phyloP scores from a whole-genome alignment of 768 basidiomycete species.

The Ramaria rubella region DNA sequence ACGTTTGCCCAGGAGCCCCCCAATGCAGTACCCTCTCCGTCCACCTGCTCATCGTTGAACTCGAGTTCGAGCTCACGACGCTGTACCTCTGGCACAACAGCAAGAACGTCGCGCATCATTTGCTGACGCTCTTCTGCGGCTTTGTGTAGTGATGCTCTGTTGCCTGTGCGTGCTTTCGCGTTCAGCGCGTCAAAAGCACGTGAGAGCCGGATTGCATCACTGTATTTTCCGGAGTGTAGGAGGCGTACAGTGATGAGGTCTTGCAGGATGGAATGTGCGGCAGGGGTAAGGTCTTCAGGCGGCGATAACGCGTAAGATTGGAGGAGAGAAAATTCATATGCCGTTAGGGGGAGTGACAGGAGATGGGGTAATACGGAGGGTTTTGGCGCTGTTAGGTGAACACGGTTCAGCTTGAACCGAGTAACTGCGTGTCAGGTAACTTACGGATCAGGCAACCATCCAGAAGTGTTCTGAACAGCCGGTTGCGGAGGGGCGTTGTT shows the following conservation, averaged over 20 bases:
- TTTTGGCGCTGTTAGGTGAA: slow-evolving; percentile 53
- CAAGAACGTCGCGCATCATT: slow-evolving; percentile 9
- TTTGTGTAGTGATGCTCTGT: neutral
- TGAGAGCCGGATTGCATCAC: slow-evolving; percentile 46
- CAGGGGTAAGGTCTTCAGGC: slow-evolving; percentile 38
- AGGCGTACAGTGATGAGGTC: slow-evolving; percentile 76
- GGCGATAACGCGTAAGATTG: slow-evolving; percentile 54
- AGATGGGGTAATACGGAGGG: slow-evolving; percentile 52
- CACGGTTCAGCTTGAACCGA: too few species aligned
- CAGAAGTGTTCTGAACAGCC: slow-evolving; percentile 52
- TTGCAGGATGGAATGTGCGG: slow-evolving; percentile 54
- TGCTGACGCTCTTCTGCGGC: neutral
- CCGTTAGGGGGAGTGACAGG: slow-evolving; percentile 56
- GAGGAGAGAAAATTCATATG: slow-evolving; percentile 55
- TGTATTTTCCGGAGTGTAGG: slow-evolving; percentile 62
- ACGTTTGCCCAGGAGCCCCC: neutral
- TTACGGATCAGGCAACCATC: slow-evolving; percentile 66
- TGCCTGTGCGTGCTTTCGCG: neutral
- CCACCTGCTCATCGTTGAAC: neutral
- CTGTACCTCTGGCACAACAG: slow-evolving; percentile 3
- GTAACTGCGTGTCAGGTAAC: slow-evolving; percentile 30
- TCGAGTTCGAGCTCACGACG: slow-evolving; percentile 4
- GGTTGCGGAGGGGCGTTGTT: slow-evolving; percentile 41
- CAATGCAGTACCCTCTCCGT: neutral
- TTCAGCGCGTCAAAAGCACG: neutral